phyloP scores from a whole-genome alignment of 805 yeast genomes.

The Scheffersomyces stipitis region DNA sequence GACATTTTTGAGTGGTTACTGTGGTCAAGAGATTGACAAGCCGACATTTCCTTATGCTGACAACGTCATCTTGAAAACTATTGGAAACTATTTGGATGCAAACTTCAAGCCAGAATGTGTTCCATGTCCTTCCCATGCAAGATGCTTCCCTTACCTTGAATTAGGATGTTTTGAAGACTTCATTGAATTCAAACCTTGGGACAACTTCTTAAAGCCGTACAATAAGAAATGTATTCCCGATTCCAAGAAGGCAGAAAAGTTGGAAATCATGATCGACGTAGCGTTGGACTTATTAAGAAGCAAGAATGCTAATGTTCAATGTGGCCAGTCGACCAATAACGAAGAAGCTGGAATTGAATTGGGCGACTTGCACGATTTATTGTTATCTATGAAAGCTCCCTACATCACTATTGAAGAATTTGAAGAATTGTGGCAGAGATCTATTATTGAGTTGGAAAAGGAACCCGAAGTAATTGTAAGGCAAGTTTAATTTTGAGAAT shows the following conservation, averaged over 20 bases:
- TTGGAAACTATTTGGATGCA: slow-evolving; percentile 48
- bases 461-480: slow-evolving; percentile 77
- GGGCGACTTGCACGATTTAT: slow-evolving; percentile 52
- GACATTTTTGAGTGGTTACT: slow-evolving; percentile 64
- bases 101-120: slow-evolving; percentile 61
- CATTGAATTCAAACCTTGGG: slow-evolving; percentile 51
- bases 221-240: slow-evolving; percentile 66
- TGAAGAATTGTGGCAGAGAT: slow-evolving; percentile 70
- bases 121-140: slow-evolving; percentile 79
- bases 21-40: slow-evolving; percentile 59
- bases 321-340: slow-evolving; percentile 52
- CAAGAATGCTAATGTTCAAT: slow-evolving; percentile 61
- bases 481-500: slow-evolving; percentile 63
- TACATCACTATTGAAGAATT: slow-evolving; percentile 61
- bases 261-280: slow-evolving; percentile 63
- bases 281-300: slow-evolving; percentile 65
- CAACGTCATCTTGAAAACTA: slow-evolving; percentile 25
- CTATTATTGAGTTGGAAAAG: slow-evolving; percentile 56
- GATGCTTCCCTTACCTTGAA: slow-evolving; percentile 61
- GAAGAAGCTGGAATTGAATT: slow-evolving; percentile 51
- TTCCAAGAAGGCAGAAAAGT: slow-evolving; percentile 64
- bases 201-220: slow-evolving; percentile 49
- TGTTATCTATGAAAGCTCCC: slow-evolving; percentile 46
- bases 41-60: slow-evolving; percentile 37
- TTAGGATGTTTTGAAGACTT: slow-evolving; percentile 73